Evolutionary conservation across 352 stramenopile genomes (phyloP).

Genomic region (Phytophthora brassicae): DNA sequence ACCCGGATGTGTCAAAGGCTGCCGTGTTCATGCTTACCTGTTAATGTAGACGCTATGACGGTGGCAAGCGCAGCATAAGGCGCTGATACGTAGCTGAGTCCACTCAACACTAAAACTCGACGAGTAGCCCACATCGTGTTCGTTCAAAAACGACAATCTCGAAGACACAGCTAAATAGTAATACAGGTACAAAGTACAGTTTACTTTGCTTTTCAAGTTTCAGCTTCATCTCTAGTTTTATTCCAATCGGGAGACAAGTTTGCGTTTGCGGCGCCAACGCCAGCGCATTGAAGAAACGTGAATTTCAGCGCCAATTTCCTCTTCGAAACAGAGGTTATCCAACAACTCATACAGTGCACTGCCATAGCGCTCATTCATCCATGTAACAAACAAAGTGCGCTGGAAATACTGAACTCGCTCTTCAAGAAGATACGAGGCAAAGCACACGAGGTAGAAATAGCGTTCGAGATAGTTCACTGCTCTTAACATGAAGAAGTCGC

Average conservation of each 20-base stretch:
- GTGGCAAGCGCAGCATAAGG: too few species aligned
- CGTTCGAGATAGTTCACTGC: slow-evolving; percentile 89
- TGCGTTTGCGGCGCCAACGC: slow-evolving; percentile 86
- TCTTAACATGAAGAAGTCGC: slow-evolving; percentile 82
- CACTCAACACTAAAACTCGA: too few species aligned
- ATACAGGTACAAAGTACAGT: neutral
- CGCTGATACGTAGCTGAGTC: too few species aligned
- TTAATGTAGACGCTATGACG: too few species aligned
- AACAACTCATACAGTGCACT: slow-evolving; percentile 84
- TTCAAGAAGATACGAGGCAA: slow-evolving; percentile 84
- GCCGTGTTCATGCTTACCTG: too few species aligned
- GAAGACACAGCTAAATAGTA: too few species aligned
- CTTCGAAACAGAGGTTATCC: slow-evolving; percentile 86
- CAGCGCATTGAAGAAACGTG: slow-evolving; percentile 85
- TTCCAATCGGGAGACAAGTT: slow-evolving; percentile 81
- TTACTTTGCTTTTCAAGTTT: neutral
- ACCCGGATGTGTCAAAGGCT: too few species aligned
- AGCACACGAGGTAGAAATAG: slow-evolving; percentile 91
- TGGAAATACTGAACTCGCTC: slow-evolving; percentile 58
- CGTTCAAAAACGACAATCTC: too few species aligned
- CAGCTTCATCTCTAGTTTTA: slow-evolving; percentile 19
- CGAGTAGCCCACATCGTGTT: too few species aligned
- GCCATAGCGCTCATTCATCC: slow-evolving; percentile 85
- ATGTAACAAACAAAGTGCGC: slow-evolving; percentile 66
- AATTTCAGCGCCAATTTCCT: slow-evolving; percentile 76